phyloP scores from a whole-genome alignment of 176 grass and related monocot species.

The Thalia dealbata region DNA sequence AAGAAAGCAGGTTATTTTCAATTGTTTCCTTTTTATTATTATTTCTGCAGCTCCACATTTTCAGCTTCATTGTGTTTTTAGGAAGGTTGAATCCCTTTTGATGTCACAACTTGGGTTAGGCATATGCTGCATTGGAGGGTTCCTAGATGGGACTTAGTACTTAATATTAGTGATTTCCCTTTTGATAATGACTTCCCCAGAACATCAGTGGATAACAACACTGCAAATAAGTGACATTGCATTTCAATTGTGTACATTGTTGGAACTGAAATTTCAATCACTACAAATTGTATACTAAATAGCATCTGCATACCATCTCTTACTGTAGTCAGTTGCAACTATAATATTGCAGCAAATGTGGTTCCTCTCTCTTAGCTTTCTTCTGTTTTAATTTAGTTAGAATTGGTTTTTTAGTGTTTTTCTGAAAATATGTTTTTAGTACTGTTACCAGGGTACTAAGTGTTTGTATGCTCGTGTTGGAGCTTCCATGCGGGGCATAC shows the following conservation, averaged over 20 bases:
- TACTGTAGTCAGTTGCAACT: neutral
- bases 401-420: neutral
- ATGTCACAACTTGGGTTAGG: too few species aligned
- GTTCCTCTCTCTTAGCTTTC: neutral
- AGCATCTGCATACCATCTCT: neutral
- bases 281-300: neutral
- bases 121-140: too few species aligned
- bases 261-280: too few species aligned
- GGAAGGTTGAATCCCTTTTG: neutral
- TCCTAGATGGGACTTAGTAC: too few species aligned
- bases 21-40: neutral
- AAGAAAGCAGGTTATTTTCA: conserved; percentile 62
- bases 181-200: neutral
- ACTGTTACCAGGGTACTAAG: too few species aligned
- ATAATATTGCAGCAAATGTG: neutral
- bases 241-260: neutral
- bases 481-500: too few species aligned
- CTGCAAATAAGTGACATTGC: neutral
- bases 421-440: neutral
- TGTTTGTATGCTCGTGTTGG: too few species aligned
- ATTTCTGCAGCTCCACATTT: neutral
- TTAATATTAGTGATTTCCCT: too few species aligned
- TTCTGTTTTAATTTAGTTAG: neutral
- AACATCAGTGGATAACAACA: neutral
- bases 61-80: neutral